Base-by-base conservation (phyloP, 2,329 filamentous ascomycete genomes). In the Penicillium sp. region DNA sequence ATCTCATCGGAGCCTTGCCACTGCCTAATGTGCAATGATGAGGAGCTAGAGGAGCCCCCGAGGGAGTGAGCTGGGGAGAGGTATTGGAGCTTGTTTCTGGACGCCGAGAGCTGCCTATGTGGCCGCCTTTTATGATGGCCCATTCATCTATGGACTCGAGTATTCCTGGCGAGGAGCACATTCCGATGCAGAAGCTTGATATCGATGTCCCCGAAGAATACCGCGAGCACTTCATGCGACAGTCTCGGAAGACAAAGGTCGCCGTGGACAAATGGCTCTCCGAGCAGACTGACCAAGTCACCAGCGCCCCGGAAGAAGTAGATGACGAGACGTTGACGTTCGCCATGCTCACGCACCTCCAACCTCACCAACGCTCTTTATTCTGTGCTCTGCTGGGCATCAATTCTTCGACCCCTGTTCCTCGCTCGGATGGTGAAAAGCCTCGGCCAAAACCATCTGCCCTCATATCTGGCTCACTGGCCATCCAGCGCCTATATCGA, bases 171-270 rank as follows among this genome's bases (percentile, higher is more conserved):
- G 70, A 75, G 38, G 69, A 74, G 27, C 74, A 77, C 45, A 72
- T 76, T 13, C 81, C 81, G 50, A 87, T 70, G 81, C 85, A 73
- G 74, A 87, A 94, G 67, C 81, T 97, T 49, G 91, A 97, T 59
- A 88, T 93, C 6, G 91, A 97, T 65, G 88, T 97, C 9, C 89
- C 89, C 0, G 89, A 95, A 54, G 89, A 96, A 66, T 95, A 91
- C 63, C 81, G 89, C 37, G 89, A 93, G 43, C 89, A 96, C 64
- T 97, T 95, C 65, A 81, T 95, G 41, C 84, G 87, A 31, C 90
- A 96, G 66, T 90, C 88, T 6, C 89, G 89, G 66, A 95, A 95
- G 72, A 94, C 91, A 14, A 87, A 90, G 61, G 81, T 84, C n/a
- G 86, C 86, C 0, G 91, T 97, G 1, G 89, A 96, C 66, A 86